Evolutionary conservation across 2,329 filamentous ascomycete genomes (phyloP).

Genomic region (Hypoxylon sp.): DNA sequence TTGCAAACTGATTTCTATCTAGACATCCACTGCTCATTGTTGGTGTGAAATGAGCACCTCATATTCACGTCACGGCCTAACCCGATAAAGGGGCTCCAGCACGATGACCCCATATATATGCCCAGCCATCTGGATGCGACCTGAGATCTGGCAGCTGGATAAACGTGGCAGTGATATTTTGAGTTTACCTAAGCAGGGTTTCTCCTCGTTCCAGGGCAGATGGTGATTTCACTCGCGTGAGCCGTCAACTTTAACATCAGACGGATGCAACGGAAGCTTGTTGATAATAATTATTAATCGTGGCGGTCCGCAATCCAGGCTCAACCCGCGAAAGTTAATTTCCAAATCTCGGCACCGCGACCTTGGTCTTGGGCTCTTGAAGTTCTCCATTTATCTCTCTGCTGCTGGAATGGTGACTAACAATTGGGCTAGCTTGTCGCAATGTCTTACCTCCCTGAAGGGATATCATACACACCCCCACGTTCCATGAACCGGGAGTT

Average conservation of each 20-base stretch:
- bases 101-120: slow-evolving; percentile 4
- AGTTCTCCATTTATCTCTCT: neutral
- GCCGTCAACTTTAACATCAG: slow-evolving; percentile 24
- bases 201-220: slow-evolving; percentile 4
- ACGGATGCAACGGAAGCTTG: slow-evolving; percentile 33
- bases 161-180: slow-evolving; percentile 19
- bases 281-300: slow-evolving; percentile 25
- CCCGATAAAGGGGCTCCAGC: neutral
- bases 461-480: neutral
- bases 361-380: slow-evolving; percentile 31
- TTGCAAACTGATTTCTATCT: slow-evolving; percentile 2
- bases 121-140: slow-evolving; percentile 25
- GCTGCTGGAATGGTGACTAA: slow-evolving; percentile 30
- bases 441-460: neutral
- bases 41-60: slow-evolving; percentile 5
- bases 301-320: neutral
- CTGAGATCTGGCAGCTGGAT: neutral
- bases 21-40: neutral
- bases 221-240: slow-evolving; percentile 23
- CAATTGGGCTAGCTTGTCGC: slow-evolving; percentile 11
- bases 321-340: slow-evolving; percentile 12
- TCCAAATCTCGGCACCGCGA: slow-evolving; percentile 11
- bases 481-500: slow-evolving; percentile 8
- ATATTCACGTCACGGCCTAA: slow-evolving; percentile 17
- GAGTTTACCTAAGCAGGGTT: slow-evolving; percentile 24